A percentile compares a stretch with the other conserved stretches of the same genome.
Conservation (phyloP, 768 basidiomycete genomes). For the Tephrocybe sp. region DNA sequence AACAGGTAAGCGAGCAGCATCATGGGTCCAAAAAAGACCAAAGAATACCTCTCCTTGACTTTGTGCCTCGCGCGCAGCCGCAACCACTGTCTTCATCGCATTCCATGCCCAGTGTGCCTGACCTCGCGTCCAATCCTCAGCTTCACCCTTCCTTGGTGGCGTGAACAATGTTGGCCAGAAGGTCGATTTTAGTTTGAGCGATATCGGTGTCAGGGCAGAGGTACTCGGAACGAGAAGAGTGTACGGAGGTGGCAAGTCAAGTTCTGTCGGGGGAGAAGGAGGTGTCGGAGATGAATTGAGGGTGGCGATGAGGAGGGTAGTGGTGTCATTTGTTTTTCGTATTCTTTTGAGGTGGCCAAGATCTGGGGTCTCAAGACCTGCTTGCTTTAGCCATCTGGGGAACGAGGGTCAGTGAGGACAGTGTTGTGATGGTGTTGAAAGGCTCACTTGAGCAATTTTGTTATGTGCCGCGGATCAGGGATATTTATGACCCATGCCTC, state of each 20-base stretch:
- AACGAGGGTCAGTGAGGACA: background rate
- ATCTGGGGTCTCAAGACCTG: conserved; percentile 55
- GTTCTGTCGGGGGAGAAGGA: conserved; percentile 49
- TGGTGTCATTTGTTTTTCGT: conserved; percentile 46
- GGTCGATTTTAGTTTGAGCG: conserved; percentile 61
- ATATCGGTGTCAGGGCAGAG: conserved; percentile 64
- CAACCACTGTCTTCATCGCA: conserved; percentile 55
- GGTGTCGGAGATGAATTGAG: conserved; percentile 37
- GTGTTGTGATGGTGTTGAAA: background rate
- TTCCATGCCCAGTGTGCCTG: conserved; percentile 73
- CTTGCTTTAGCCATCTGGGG: conserved; percentile 66
- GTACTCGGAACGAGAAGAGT: conserved; percentile 58
- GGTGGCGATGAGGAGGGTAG: conserved; percentile 57
- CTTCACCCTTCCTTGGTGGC: conserved; percentile 65
- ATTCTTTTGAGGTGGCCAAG: conserved; percentile 78
- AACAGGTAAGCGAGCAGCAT: conserved; percentile 2
- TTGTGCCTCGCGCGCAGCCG: conserved; percentile 46
- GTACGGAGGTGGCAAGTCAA: conserved; percentile 53
- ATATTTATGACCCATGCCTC: conserved; percentile 79
- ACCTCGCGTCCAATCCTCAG: conserved; percentile 62
- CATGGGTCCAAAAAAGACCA: background rate
- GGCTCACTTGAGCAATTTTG: conserved; percentile 59
- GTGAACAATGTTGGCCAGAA: conserved; percentile 88
- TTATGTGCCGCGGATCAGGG: conserved; percentile 55
- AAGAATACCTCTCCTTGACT: conserved; percentile 56